phyloP scores from a whole-genome alignment of 208 protist genomes.

The Spongospora subterranea region DNA sequence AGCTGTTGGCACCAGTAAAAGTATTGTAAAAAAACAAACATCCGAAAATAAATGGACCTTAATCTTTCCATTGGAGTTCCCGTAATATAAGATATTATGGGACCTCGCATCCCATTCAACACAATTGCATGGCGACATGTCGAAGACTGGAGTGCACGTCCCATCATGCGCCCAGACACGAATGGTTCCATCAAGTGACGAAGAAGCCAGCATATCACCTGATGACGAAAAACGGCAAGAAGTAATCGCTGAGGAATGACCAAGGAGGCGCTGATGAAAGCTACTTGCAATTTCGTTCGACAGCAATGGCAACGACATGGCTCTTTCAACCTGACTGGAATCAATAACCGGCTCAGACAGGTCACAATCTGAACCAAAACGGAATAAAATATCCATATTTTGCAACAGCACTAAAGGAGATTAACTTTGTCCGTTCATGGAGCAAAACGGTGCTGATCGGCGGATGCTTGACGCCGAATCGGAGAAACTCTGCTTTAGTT shows the following conservation, averaged over 20 bases:
- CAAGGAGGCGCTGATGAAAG: background rate
- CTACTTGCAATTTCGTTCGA: background rate
- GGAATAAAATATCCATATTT: no score
- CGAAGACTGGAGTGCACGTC: background rate
- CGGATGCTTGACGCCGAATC: no score
- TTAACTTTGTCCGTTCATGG: no score
- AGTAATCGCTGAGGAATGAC: background rate
- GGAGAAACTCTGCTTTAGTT: no score
- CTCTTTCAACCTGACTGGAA: no score
- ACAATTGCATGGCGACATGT: background rate
- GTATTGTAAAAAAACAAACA: background rate
- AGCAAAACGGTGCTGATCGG: no score
- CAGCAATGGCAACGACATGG: no score
- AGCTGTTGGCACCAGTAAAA: background rate
- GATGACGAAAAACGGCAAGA: background rate
- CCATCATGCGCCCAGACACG: conserved; percentile 24
- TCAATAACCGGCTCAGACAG: no score
- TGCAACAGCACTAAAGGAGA: no score
- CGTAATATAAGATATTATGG: background rate
- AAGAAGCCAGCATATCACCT: conserved; percentile 17
- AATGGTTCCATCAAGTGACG: conserved; percentile 17
- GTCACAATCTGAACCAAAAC: no score
- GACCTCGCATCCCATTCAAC: conserved; percentile 37
- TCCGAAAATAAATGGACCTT: background rate
- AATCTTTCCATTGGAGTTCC: background rate